A percentile compares a stretch with the other conserved stretches of the same genome.
These are phyloP conservation scores for Paraphaeosphaeria sporulosa DNA, from an alignment of 2,329 filamentous ascomycete genomes.

Conservation along the genomic window DNA sequence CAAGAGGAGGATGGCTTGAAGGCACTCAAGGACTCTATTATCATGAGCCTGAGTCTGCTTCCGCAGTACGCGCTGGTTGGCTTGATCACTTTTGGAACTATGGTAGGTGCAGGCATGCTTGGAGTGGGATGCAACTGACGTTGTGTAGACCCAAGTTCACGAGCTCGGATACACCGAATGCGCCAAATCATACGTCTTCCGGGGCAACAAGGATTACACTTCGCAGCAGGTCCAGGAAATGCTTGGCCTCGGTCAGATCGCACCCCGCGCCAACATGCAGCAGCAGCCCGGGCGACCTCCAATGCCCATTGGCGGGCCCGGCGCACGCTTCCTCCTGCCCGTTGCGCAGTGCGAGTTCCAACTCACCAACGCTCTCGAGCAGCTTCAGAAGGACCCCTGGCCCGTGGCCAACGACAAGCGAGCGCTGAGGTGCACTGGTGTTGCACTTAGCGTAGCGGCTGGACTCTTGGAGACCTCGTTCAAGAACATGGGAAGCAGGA, in stretches of 20 bases:
- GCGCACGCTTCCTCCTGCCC: slow-evolving; percentile 88
- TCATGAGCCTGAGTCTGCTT: slow-evolving; percentile 83
- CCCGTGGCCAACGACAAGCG: slow-evolving; percentile 93
- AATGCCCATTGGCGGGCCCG: slow-evolving; percentile 75
- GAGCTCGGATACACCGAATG: slow-evolving; percentile 98
- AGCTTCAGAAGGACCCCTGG: slow-evolving; percentile 97
- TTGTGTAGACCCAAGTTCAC: slow-evolving; percentile 82
- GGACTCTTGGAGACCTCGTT: slow-evolving; percentile 93
- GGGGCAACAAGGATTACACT: slow-evolving; percentile 96
- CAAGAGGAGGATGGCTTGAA: slow-evolving; percentile 87
- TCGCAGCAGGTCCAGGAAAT: slow-evolving; percentile 99
- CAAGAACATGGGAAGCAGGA: slow-evolving; percentile 90
- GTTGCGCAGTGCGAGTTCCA: slow-evolving; percentile 97
- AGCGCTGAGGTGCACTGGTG: slow-evolving; percentile 89
- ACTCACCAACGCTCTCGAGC: slow-evolving; percentile 93
- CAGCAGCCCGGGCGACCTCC: slow-evolving; percentile 77
- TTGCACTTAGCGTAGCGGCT: slow-evolving; percentile 93
- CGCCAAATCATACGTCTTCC: slow-evolving; percentile 97
- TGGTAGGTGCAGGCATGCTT: slow-evolving; percentile 63
- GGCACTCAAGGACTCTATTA: slow-evolving; percentile 83
- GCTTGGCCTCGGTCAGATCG: slow-evolving; percentile 81
- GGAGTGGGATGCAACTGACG: slow-evolving; percentile 24
- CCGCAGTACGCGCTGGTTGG: slow-evolving; percentile 84
- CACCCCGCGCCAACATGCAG: slow-evolving; percentile 72
- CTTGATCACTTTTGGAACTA: slow-evolving; percentile 88